These are phyloP conservation scores for Neonectria coccinea DNA, from an alignment of 2,329 filamentous ascomycete genomes.

Conservation along the genomic window DNA sequence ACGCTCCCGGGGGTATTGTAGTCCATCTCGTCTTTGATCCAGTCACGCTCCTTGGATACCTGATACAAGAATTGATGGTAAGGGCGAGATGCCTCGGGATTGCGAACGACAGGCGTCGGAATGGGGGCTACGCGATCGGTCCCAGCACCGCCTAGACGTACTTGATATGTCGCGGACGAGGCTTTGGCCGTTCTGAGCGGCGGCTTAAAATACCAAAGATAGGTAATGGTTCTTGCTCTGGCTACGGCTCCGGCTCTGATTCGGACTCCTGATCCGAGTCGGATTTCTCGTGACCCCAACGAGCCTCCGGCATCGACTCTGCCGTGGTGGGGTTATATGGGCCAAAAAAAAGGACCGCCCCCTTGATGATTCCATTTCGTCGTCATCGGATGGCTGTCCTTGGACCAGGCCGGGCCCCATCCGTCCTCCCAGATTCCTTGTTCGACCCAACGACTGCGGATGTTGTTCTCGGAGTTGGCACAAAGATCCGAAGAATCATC, in stretches of 20 bases:
- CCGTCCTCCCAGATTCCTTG: conserved; percentile 27
- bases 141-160: background rate
- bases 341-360: too few species aligned
- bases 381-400: background rate
- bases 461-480: conserved; percentile 31
- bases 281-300: background rate
- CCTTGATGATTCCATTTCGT: background rate
- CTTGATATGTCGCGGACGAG: background rate
- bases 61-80: conserved; percentile 33
- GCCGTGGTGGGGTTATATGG: background rate
- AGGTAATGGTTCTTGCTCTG: too few species aligned
- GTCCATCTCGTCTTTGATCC: conserved; percentile 25
- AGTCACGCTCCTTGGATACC: conserved; percentile 26
- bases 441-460: conserved; percentile 26
- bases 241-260: background rate
- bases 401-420: conserved; percentile 29
- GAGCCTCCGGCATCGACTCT: background rate
- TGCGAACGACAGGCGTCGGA: conserved; percentile 13
- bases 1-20: background rate
- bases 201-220: too few species aligned
- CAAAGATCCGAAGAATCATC: background rate
- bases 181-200: background rate
- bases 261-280: background rate
- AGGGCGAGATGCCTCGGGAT: conserved; percentile 33
- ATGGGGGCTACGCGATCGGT: background rate